Evolutionary conservation across 352 stramenopile genomes (phyloP).

Genomic region (Globisporangium ultimum): DNA sequence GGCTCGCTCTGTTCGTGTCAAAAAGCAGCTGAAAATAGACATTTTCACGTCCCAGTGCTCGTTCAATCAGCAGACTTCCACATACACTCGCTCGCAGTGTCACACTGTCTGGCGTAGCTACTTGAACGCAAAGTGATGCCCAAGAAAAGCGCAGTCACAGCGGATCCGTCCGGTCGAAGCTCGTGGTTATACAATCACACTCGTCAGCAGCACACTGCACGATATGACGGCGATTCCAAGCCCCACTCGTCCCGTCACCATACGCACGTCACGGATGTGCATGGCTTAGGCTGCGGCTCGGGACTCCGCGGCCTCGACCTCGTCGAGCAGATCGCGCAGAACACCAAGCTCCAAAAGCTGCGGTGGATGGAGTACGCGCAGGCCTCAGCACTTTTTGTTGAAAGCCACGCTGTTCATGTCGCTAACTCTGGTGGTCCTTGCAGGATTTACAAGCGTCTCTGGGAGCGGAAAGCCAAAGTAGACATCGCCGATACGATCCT

Average conservation of each 20-base stretch:
- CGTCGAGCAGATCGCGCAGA: slow-evolving; percentile 47
- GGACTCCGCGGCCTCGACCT: slow-evolving; percentile 40
- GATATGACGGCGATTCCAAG: background rate
- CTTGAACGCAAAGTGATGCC: background rate
- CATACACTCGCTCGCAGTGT: too few species aligned
- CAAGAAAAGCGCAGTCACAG: slow-evolving; percentile 1
- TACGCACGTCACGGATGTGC: background rate
- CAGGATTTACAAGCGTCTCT: slow-evolving; percentile 56
- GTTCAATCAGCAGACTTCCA: too few species aligned
- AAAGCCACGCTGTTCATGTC: background rate
- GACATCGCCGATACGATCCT: slow-evolving; percentile 61
- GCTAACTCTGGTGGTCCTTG: background rate
- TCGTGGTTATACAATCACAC: background rate
- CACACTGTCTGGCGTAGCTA: too few species aligned
- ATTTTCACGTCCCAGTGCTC: too few species aligned
- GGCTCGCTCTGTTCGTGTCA: too few species aligned
- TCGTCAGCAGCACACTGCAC: background rate
- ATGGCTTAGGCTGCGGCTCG: slow-evolving; percentile 1
- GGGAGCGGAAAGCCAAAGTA: slow-evolving; percentile 51
- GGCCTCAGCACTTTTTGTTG: background rate
- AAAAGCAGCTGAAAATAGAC: too few species aligned
- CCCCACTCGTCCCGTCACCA: background rate
- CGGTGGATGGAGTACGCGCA: slow-evolving; percentile 52
- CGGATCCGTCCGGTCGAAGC: background rate
- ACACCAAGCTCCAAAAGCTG: slow-evolving; percentile 38